A percentile compares a stretch with the other conserved stretches of the same genome.
phyloP scores from a whole-genome alignment of 2,329 filamentous ascomycete genomes.

The Paradendryphiella salina region DNA sequence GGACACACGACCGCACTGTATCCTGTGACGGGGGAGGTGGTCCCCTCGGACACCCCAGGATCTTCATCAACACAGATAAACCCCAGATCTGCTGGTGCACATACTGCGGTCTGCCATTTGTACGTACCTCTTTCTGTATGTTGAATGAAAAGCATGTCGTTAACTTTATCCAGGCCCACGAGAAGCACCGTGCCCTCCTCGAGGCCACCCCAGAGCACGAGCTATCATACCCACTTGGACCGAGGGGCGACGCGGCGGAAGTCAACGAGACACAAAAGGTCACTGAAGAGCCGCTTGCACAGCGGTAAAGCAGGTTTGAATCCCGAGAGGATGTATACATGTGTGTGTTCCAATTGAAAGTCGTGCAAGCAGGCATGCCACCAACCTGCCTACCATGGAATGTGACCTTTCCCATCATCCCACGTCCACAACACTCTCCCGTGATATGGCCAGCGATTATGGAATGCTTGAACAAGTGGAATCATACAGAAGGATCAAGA shows the following conservation, averaged over 20 bases:
- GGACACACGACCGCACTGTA: constrained; percentile 80
- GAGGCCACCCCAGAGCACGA: constrained; percentile 76
- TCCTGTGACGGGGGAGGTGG: constrained; percentile 92
- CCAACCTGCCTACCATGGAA: background rate
- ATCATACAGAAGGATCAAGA: too few relatives aligned
- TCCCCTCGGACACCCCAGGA: constrained; percentile 82
- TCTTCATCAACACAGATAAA: constrained; percentile 99
- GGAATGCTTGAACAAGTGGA: too few relatives aligned
- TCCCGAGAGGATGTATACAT: constrained; percentile 31
- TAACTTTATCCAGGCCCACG: constrained; percentile 69
- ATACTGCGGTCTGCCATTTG: constrained; percentile 93
- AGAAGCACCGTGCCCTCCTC: constrained; percentile 82
- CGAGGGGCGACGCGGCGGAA: constrained; percentile 62
- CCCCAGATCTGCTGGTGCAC: constrained; percentile 86
- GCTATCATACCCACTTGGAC: constrained; percentile 78
- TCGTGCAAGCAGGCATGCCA: background rate
- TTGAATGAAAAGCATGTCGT: background rate
- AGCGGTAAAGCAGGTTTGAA: constrained; percentile 53
- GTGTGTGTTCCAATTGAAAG: constrained; percentile 25
- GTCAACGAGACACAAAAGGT: constrained; percentile 62
- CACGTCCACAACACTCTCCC: too few relatives aligned
- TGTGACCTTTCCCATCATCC: background rate
- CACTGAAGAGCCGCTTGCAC: constrained; percentile 61
- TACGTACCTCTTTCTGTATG: constrained; percentile 56
- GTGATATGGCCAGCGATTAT: too few relatives aligned